Conservation (phyloP, 208 protist genomes). For the Blechomonas ayalai region DNA sequence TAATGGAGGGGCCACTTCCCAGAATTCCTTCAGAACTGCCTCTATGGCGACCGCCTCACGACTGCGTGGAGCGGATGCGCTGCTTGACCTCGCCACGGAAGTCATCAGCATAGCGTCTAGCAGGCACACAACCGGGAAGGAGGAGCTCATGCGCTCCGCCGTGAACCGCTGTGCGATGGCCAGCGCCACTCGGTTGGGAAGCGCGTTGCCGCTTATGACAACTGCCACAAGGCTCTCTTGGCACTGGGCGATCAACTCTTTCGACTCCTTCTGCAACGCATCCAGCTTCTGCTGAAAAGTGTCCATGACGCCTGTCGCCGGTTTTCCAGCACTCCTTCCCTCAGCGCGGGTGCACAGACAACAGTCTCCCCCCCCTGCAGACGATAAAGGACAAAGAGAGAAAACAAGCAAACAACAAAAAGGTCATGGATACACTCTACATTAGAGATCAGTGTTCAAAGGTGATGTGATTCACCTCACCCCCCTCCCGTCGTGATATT, state of each 20-base stretch:
- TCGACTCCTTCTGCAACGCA: constrained; percentile 49
- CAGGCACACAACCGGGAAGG: constrained; percentile 68
- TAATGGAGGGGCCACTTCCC: constrained; percentile 22
- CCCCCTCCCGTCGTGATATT: no score
- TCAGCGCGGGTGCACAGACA: no score
- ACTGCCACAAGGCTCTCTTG: constrained; percentile 9
- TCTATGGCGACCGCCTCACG: constrained; percentile 9
- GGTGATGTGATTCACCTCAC: no score
- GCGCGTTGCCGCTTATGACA: constrained; percentile 18
- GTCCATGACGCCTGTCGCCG: constrained; percentile 28
- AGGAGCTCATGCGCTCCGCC: constrained; percentile 18
- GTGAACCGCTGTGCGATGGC: constrained; percentile 63
- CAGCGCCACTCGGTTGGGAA: constrained; percentile 43
- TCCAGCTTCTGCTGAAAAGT: constrained; percentile 31
- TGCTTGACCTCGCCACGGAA: no score
- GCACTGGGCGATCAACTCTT: constrained; percentile 44
- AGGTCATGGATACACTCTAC: no score
- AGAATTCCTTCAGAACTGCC: constrained; percentile 46
- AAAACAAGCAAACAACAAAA: background rate
- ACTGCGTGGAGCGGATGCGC: constrained; percentile 1
- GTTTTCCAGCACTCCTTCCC: no score
- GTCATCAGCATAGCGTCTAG: constrained; percentile 41
- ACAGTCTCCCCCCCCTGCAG: no score
- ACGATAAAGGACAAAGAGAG: background rate
- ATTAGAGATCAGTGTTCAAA: no score